Conservation (phyloP, 148 eudicot genomes). For the Vaccinium macrocarpon region DNA sequence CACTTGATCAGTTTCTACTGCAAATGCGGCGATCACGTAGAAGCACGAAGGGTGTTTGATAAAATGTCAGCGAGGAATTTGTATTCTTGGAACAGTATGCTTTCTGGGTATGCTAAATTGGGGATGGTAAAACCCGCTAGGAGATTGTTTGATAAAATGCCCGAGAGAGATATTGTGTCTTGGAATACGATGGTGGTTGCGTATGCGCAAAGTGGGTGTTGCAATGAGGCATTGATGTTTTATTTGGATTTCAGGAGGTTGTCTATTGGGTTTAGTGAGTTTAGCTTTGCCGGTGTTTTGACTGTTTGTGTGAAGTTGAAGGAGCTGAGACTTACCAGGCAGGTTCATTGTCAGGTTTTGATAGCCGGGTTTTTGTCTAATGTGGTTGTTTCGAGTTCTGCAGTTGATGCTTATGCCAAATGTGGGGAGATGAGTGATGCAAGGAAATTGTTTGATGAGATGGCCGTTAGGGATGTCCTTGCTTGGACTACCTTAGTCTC, state of each 20-base stretch:
- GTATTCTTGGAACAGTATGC: conserved; percentile 74
- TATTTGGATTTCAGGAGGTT: conserved; percentile 49
- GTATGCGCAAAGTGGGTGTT: conserved; percentile 49
- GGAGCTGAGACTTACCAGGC: conserved; percentile 51
- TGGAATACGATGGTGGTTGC: conserved; percentile 87
- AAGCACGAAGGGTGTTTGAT: conserved; percentile 75
- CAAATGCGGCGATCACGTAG: conserved; percentile 47
- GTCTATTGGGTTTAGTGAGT: conserved; percentile 48
- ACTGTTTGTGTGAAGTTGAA: conserved; percentile 53
- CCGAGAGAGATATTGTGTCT: conserved; percentile 59
- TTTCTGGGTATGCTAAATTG: conserved; percentile 75
- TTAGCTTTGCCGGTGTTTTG: conserved; percentile 75
- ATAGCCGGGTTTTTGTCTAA: conserved; percentile 50
- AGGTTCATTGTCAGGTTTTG: conserved; percentile 72
- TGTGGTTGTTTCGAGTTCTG: conserved; percentile 68
- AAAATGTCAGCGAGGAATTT: conserved; percentile 65
- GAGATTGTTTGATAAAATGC: conserved; percentile 62
- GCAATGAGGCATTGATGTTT: conserved; percentile 48
- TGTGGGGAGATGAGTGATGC: conserved; percentile 59
- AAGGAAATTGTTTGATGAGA: conserved; percentile 68
- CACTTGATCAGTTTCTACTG: conserved; percentile 63
- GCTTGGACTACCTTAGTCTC: conserved; percentile 82
- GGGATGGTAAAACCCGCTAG: conserved; percentile 57
- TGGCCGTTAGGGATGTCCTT: conserved; percentile 60
- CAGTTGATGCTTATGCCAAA: conserved; percentile 75